Evolutionary conservation across 176 grass and related monocot species (phyloP), one percentile per base, ranked within the genome.

Genomic region (Aegilops tauschii): DNA sequence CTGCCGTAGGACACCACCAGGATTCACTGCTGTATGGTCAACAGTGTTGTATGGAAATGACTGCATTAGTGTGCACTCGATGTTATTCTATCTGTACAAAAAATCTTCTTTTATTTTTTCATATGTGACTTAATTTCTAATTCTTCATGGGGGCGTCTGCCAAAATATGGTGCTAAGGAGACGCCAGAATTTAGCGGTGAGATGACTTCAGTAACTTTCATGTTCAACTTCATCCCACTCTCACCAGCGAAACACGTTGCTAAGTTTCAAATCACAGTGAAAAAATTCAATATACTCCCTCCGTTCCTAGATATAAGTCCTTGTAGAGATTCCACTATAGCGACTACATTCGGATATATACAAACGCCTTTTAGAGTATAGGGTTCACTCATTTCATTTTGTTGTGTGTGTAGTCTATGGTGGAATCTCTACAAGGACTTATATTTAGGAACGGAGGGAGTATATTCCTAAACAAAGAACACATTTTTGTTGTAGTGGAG

Each of bases 31-130:
- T 75, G 25, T 75, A 75, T 50, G 72, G 42, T 75, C 42, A 75
- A 12, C 72, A 30, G 42, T 65, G 25, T 12, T 61, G 36, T 83
- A 27, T 74, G 61, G 47, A 76, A 89, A 79, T 79, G 65, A 65
- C 11, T 40, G 8, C 39, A 73, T 84, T 54, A 76, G 83, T 61
- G 76, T 69, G 69, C 39, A 69, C 40, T 69, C 73, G 42, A 45
- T 78, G 27, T 36, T 70, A n/a, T 21, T 31, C 3, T 4, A 50
- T 8, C 50, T 54, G 50, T 54, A 54, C 50, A 54, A 54, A 52
- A 54, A 54, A 18, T 54, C 50, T 18, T 54, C 16, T n/a, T 45
- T 3, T 40, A 40, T 40, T 86, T 65, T 82, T 27, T 3, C 7
- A 61, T 63, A 18, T 35, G 17, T 17, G 13, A 21, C 32, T 65